phyloP scores from a whole-genome alignment of 306 rosid species.

The Quercus aquifolioides region DNA sequence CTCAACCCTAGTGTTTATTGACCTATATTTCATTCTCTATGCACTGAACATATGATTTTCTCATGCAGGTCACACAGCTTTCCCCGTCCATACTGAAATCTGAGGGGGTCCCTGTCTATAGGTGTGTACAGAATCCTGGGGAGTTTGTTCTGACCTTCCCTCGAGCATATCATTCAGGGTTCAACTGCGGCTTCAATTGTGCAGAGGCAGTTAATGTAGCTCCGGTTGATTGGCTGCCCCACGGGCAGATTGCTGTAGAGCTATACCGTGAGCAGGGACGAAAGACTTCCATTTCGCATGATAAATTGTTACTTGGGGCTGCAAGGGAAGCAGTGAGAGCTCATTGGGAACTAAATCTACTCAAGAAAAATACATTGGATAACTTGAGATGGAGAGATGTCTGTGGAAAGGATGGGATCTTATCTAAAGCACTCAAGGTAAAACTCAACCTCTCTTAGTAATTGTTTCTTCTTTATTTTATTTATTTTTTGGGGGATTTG shows the following conservation, averaged over 20 bases:
- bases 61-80: constrained; percentile 89
- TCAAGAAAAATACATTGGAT: constrained; percentile 66
- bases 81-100: constrained; percentile 88
- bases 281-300: constrained; percentile 96
- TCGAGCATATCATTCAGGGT: constrained; percentile 97
- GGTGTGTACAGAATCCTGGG: constrained; percentile 94
- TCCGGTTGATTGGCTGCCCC: constrained; percentile 98
- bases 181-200: constrained; percentile 98
- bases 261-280: constrained; percentile 82
- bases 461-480: not conserved
- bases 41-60: constrained; percentile 23
- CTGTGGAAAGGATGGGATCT: constrained; percentile 84
- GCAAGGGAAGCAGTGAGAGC: constrained; percentile 98
- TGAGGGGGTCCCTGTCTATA: constrained; percentile 94
- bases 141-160: constrained; percentile 98
- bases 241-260: constrained; percentile 89
- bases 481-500: not conserved
- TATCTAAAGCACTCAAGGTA: constrained; percentile 86
- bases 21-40: not conserved
- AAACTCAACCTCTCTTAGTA: constrained; percentile 22
- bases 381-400: constrained; percentile 82
- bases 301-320: constrained; percentile 93
- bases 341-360: constrained; percentile 91
- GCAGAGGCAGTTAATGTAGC: constrained; percentile 99
- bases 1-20: no score